Base-by-base conservation (phyloP, 2,329 filamentous ascomycete genomes). In the Alternaria gaisen region DNA sequence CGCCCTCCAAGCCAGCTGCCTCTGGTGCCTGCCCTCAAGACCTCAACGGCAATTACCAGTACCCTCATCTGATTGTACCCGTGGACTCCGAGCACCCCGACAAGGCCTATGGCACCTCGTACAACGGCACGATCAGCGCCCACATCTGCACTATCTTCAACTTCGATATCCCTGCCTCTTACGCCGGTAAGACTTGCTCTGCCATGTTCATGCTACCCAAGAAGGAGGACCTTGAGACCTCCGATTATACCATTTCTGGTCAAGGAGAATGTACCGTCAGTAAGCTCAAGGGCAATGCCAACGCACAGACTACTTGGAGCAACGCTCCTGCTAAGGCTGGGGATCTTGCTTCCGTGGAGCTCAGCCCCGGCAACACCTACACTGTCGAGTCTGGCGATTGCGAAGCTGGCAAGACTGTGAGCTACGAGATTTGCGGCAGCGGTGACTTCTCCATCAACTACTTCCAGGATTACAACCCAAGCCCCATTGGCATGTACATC, bases 121-220 rank as follows among this genome's bases (percentile, higher is more conserved):
- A 81, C 78, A 84, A 85, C 64, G 88, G 87, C 54, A 82, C 83
- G 11, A 41, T 71, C 32, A 50, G 61, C 47, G 60, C 50, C 24
- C 52, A 63, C 34, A 80, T 90, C 38, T 85, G 84, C 12, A 84
- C 85, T 12, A 84, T 91, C 71, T 91, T 89, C 84, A 90, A 90
- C 80, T 91, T 91, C 78, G 87, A 90, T 71, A 85, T 91, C 43
- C 86, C 85, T 1, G 63, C 76, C 4, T 76, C 78, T 5, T 83
- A 87, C 67, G 68, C 80, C 9, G 86, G 85, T 67, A 86, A 87
- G 78, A 86, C 79, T 7, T 92, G 89, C 80, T 85, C 83, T 56
- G 80, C 91, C 9, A 80, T 88, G 58, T 91, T 91, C 84, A 80
- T 90, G 44, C 86, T 91, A 78, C 89, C 90, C 11, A 67, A 80